Evolutionary conservation across 441 rosid species (phyloP).

Genomic region (Aquilaria agallochum): DNA sequence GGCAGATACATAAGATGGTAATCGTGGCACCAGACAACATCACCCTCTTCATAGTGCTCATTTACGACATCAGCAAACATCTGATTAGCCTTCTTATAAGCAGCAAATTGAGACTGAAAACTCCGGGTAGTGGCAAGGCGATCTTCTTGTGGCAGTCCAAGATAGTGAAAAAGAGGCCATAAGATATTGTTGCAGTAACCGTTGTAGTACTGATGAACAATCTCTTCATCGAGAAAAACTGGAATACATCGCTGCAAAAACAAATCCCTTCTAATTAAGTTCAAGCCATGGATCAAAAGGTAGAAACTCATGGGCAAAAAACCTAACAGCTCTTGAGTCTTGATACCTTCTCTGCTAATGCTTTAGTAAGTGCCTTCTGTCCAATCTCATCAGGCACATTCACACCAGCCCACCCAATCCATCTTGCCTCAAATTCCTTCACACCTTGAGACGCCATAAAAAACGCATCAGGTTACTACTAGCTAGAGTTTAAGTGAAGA

Average conservation of each 20-base stretch:
- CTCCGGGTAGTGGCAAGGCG: constrained; percentile 97
- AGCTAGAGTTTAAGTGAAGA: constrained; percentile 13
- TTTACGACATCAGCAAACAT: constrained; percentile 98
- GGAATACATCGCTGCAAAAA: constrained; percentile 92
- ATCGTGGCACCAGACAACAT: constrained; percentile 99
- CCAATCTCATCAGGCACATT: constrained; percentile 97
- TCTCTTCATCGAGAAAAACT: constrained; percentile 97
- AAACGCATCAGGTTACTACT: constrained; percentile 27
- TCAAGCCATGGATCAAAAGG: neutral
- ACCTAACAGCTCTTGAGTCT: neutral
- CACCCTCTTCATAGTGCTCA: constrained; percentile 92
- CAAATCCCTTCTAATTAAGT: constrained; percentile 9
- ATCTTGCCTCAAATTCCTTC: constrained; percentile 95
- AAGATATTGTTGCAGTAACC: constrained; percentile 98
- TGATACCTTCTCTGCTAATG: constrained; percentile 91
- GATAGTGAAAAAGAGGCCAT: constrained; percentile 98
- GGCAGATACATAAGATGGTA: constrained; percentile 99
- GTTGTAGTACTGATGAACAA: constrained; percentile 97
- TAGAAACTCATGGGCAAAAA: neutral
- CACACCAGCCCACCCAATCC: constrained; percentile 99
- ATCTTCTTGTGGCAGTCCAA: constrained; percentile 99
- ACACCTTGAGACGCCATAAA: constrained; percentile 58
- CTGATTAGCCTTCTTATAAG: constrained; percentile 94
- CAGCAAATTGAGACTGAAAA: constrained; percentile 95
- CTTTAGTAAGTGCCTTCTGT: constrained; percentile 83